Evolutionary conservation across 2,329 filamentous ascomycete species (phyloP), one percentile per base, ranked within the genome.

Genomic region (Massarina eburnea): DNA sequence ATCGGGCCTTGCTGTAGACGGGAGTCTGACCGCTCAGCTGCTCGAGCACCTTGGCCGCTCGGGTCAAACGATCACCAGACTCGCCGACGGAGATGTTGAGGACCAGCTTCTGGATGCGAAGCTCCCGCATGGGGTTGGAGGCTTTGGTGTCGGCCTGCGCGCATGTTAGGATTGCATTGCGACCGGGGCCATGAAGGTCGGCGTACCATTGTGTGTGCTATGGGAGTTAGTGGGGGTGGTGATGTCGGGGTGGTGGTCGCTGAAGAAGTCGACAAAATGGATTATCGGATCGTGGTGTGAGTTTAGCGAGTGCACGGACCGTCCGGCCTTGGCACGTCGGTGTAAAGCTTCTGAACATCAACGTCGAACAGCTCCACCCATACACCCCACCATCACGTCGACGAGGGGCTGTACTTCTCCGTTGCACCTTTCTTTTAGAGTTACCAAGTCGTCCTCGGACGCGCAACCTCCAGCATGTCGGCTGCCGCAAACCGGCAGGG

Each of bases 1-100:
- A 99, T 74, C 94, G 90, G 78, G 94, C 94, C 89, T 99, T 99
- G 91, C 89, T 95, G 91, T 99, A 99, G 80, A 99, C 94, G 70
- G 94, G 94, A 68, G 94, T 97, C 84, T 99, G 94, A 91, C 94
- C 94, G 79, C 84, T 90, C 76, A 99, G 83, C 85, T 99, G 94
- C 84, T 99, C 94, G 70, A 99, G 85, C 85, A 99, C 94, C 86
- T 99, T 99, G 74, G 94, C 94, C 75, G 94, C 94, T 88, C 94
- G 89, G 71, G 94, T 99, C 76, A 99, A 88, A 86, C 94, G 95
- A 82, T 99, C 94, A 89, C 94, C 94, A 87, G 92, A 97, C 84
- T 99, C 94, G 81, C 94, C 94, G 71, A 99, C 94, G 69, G 89
- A 96, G 80, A 96, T 96, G 87, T 96, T 96, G 76, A 96, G 89